Percentiles rank a stretch among this genome's conserved stretches.
Conservation (phyloP, 495 filamentous ascomycete genomes). For the Durotheca rogersii region DNA sequence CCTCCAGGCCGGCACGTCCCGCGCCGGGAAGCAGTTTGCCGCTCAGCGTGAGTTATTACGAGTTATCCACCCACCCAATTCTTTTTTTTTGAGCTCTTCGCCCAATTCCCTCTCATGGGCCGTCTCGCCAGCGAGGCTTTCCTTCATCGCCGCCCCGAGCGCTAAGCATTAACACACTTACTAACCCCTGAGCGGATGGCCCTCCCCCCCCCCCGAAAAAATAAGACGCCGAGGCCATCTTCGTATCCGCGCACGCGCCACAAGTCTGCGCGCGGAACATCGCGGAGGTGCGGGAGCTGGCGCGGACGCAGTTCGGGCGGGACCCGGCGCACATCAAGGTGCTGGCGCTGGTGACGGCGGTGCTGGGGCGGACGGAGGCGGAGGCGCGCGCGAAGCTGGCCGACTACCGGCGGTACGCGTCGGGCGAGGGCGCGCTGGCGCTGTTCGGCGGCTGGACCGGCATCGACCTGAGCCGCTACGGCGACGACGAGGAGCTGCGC, state of each 20-base stretch:
- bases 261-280: constrained; percentile 46
- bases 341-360: constrained; percentile 46
- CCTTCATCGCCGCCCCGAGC: too few relatives aligned
- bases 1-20: constrained; percentile 65
- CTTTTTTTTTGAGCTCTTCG: too few relatives aligned
- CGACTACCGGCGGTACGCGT: constrained; percentile 53
- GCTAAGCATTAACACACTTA: too few relatives aligned
- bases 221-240: constrained; percentile 63
- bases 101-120: too few relatives aligned
- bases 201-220: too few relatives aligned
- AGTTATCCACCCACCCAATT: too few relatives aligned
- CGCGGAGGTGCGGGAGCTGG: constrained; percentile 52
- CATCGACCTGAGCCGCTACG: constrained; percentile 54
- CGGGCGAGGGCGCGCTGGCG: constrained; percentile 58
- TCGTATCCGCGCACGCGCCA: constrained; percentile 52
- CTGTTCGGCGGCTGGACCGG: constrained; percentile 66
- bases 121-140: too few relatives aligned
- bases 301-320: constrained; percentile 45
- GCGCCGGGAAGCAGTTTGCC: constrained; percentile 63
- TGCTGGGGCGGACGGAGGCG: constrained; percentile 56
- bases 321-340: constrained; percentile 56
- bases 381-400: constrained; percentile 54
- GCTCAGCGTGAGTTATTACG: too few relatives aligned
- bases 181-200: too few relatives aligned
- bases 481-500: constrained; percentile 58